These are phyloP conservation scores for Talaromyces proteolyticus DNA, from an alignment of 495 filamentous ascomycete species.

Conservation along the genomic window DNA sequence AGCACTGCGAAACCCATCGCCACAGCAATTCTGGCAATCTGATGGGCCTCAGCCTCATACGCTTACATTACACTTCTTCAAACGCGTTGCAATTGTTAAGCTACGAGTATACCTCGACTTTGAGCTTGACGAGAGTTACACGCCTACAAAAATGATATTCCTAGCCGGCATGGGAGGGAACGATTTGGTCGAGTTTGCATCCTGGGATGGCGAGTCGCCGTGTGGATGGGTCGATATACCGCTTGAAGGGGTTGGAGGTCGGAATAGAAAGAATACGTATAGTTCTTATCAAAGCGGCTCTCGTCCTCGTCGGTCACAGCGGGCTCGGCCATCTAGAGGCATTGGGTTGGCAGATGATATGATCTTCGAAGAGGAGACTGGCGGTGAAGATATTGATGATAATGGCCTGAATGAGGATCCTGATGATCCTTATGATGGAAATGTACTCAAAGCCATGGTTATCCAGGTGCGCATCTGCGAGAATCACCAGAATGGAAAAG, in stretches of 20 bases:
- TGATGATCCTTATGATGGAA: slow-evolving; percentile 44
- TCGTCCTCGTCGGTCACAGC: neutral
- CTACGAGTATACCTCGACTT: slow-evolving; percentile 90
- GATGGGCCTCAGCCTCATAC: slow-evolving; percentile 94
- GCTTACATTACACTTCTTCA: slow-evolving; percentile 93
- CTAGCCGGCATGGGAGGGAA: slow-evolving; percentile 81
- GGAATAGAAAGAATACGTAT: slow-evolving; percentile 16
- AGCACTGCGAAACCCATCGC: slow-evolving; percentile 75
- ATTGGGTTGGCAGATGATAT: neutral
- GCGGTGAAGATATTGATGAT: slow-evolving; percentile 13
- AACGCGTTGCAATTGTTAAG: slow-evolving; percentile 75
- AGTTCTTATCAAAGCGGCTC: too few species aligned
- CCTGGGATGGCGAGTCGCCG: slow-evolving; percentile 68
- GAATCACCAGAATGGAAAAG: slow-evolving; percentile 99
- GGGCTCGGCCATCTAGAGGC: neutral
- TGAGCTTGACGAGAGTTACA: slow-evolving; percentile 88
- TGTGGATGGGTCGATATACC: slow-evolving; percentile 86
- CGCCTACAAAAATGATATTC: slow-evolving; percentile 87
- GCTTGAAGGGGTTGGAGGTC: slow-evolving; percentile 56
- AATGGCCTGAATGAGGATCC: slow-evolving; percentile 25
- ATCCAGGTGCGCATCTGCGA: slow-evolving; percentile 83
- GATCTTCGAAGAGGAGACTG: slow-evolving; percentile 9
- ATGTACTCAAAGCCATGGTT: slow-evolving; percentile 76
- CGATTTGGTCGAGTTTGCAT: slow-evolving; percentile 77
- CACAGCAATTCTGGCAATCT: slow-evolving; percentile 87